Evolutionary conservation across 139 green algal species (phyloP), one percentile per base, ranked within the genome.

Genomic region (Chlamydomonas sp.): DNA sequence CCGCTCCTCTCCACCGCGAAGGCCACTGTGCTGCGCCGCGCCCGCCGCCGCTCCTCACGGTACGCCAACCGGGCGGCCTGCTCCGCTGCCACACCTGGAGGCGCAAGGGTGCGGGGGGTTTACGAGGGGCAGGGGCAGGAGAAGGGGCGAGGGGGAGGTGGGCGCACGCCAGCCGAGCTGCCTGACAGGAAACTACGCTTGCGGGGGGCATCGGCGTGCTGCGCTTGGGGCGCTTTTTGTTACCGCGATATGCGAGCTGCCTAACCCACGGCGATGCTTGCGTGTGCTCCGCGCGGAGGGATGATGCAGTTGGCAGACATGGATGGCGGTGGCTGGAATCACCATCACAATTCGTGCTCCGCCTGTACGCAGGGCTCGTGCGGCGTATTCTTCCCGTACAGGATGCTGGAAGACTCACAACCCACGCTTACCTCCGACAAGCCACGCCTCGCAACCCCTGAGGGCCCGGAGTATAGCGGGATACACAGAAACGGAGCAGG

Each of bases 1-100:
- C 68, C 80, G 49, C 58, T 69, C 81, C 81, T 58, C 69, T 86
- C 81, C 71, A 72, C 81, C 12, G 81, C 69, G 60, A 86, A 79
- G 60, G 81, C 64, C 8, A 79, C 69, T 60, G 69, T 86, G 58
- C 9, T 31, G 81, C 81, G 71, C 71, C 77, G 77, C 2, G 81
- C 81, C n/a, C 61, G 59, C n/a, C 81, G 81, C 59, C 61, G 59
- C 72, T 86, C 71, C 16, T 66, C 69, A 18, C 81, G 60, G 81
- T 79, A 86, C 4, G 81, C 81, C 71, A 86, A 71, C 12, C 81
- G 81, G 20, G 81, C 81, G 4, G 71, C 69, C 71, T 71, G 62
- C 71, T 86, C 81, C 1, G 81, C 81, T 1, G 81, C 81, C 10
- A 72, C 62, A 1, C 81, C 81, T 86, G 69, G 18, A 71, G 66